These are phyloP conservation scores for Clathrus columnatus DNA, from an alignment of 768 basidiomycete species.

Conservation along the genomic window DNA sequence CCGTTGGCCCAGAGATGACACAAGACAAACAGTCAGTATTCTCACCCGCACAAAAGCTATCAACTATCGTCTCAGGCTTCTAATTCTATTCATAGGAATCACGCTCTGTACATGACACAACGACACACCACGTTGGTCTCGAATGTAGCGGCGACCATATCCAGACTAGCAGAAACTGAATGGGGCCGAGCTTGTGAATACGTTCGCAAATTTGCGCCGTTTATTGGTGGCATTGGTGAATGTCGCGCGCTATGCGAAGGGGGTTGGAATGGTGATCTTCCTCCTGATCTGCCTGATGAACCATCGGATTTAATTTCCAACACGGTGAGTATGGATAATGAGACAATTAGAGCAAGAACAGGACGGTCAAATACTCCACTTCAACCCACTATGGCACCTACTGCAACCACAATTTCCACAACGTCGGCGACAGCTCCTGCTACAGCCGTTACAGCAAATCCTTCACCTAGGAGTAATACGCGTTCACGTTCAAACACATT, in stretches of 20 bases:
- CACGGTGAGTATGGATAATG: constrained; percentile 21
- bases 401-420: too few species aligned
- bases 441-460: neutral
- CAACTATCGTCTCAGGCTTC: neutral
- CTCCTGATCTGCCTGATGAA: constrained; percentile 22
- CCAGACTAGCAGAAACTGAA: constrained; percentile 70
- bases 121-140: constrained; percentile 50
- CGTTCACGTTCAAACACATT: neutral
- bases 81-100: constrained; percentile 45
- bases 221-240: constrained; percentile 62
- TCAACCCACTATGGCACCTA: too few species aligned
- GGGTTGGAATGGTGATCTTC: constrained; percentile 47
- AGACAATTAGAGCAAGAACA: too few species aligned
- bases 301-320: constrained; percentile 18
- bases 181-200: constrained; percentile 67
- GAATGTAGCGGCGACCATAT: constrained; percentile 53
- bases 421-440: too few species aligned
- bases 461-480: neutral
- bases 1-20: constrained; percentile 68
- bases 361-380: too few species aligned
- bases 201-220: constrained; percentile 58
- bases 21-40: constrained; percentile 66
- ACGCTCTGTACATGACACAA: constrained; percentile 52
- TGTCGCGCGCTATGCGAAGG: constrained; percentile 72
- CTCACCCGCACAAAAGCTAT: neutral